Conservation (phyloP, 2,329 filamentous ascomycete genomes). For the Hymenoscyphus occultus region DNA sequence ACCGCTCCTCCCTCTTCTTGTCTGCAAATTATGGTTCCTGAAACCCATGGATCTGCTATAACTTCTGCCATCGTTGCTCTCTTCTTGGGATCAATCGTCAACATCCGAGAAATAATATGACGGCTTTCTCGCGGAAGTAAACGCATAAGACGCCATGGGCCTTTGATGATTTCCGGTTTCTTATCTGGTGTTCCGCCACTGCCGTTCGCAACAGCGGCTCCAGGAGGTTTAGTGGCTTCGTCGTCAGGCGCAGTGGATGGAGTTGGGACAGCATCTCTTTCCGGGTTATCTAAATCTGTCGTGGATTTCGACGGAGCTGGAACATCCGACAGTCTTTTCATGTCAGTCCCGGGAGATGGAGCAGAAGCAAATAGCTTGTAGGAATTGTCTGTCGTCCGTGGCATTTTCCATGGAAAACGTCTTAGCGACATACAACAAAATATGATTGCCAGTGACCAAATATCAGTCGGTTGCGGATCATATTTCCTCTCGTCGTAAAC, state of each 20-base stretch:
- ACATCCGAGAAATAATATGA: slow-evolving; percentile 87
- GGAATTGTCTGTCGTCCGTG: slow-evolving; percentile 86
- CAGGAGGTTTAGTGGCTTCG: slow-evolving; percentile 7
- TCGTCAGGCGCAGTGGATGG: slow-evolving; percentile 19
- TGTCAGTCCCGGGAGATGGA: slow-evolving; percentile 65
- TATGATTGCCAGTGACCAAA: slow-evolving; percentile 98
- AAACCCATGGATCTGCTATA: slow-evolving; percentile 85
- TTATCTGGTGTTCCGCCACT: slow-evolving; percentile 44
- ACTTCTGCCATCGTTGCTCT: slow-evolving; percentile 85
- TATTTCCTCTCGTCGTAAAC: slow-evolving; percentile 94
- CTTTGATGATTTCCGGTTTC: slow-evolving; percentile 73
- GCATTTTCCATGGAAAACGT: slow-evolving; percentile 96
- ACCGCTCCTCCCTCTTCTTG: slow-evolving; percentile 73
- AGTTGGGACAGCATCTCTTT: slow-evolving; percentile 25
- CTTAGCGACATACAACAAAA: slow-evolving; percentile 98
- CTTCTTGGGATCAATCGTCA: slow-evolving; percentile 80
- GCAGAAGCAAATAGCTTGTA: slow-evolving; percentile 89
- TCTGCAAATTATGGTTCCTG: slow-evolving; percentile 76
- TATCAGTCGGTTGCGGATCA: slow-evolving; percentile 88
- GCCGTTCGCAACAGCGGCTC: background rate
- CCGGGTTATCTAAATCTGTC: slow-evolving; percentile 24
- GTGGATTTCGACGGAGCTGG: slow-evolving; percentile 30
- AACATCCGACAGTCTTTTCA: slow-evolving; percentile 26
- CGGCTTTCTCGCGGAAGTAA: slow-evolving; percentile 85
- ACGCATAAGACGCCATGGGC: slow-evolving; percentile 85